phyloP scores from a whole-genome alignment of 208 protist genomes.

The Crithidia acanthocephali region DNA sequence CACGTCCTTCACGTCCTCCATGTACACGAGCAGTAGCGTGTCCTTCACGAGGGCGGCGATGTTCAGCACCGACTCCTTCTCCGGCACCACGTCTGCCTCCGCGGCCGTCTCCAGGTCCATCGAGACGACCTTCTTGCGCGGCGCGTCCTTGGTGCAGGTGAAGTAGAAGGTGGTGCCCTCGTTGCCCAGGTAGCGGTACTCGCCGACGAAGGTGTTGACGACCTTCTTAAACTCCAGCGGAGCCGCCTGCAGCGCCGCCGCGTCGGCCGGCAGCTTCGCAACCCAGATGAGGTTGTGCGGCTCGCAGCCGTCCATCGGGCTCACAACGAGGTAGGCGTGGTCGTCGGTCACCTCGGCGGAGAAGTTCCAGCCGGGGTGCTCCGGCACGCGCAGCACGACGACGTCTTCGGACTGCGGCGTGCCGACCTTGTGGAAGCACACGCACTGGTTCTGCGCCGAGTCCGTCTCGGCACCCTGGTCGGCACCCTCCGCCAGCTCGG shows the following conservation, averaged over 20 bases:
- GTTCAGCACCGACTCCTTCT: slow-evolving; percentile 77
- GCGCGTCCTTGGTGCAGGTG: slow-evolving; percentile 87
- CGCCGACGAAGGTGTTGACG: slow-evolving; percentile 84
- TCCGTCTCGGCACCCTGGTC: slow-evolving; percentile 93
- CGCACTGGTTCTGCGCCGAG: slow-evolving; percentile 65
- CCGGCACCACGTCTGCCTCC: slow-evolving; percentile 68
- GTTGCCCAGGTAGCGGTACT: slow-evolving; percentile 93
- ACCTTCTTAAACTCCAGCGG: slow-evolving; percentile 72
- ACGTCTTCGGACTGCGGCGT: slow-evolving; percentile 83
- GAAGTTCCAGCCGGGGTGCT: slow-evolving; percentile 79
- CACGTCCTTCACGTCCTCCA: slow-evolving; percentile 95
- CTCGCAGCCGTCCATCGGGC: slow-evolving; percentile 72
- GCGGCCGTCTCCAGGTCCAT: slow-evolving; percentile 65
- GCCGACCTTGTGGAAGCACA: slow-evolving; percentile 92
- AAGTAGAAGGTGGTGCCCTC: slow-evolving; percentile 89
- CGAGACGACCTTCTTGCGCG: slow-evolving; percentile 85
- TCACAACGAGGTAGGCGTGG: slow-evolving; percentile 77
- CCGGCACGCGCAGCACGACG: slow-evolving; percentile 67
- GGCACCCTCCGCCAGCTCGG: slow-evolving; percentile 48
- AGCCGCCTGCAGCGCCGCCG: slow-evolving; percentile 34
- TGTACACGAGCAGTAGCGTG: slow-evolving; percentile 85
- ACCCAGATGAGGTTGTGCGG: slow-evolving; percentile 88
- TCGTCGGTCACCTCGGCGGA: slow-evolving; percentile 81
- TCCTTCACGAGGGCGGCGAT: slow-evolving; percentile 58
- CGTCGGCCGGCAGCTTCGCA: slow-evolving; percentile 51